Conservation (phyloP, 2,329 filamentous ascomycete species). For the Trichoderma endophyticum region DNA sequence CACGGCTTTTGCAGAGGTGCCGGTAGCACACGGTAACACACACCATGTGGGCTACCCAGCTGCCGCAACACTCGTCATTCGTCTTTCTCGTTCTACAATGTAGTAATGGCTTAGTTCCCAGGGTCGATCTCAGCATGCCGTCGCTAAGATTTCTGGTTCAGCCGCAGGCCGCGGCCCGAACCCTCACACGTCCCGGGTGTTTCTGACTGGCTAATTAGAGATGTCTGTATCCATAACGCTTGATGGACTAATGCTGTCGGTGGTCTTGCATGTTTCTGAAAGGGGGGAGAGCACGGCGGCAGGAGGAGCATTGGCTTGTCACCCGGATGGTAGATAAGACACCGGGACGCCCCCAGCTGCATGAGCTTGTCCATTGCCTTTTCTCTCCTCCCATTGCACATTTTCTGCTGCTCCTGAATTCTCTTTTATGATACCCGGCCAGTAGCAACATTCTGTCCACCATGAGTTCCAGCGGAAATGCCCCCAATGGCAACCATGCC, state of each 20-base stretch:
- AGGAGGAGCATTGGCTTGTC: not conserved
- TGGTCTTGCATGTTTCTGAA: not conserved
- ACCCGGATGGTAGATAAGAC: constrained; percentile 5
- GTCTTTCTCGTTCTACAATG: constrained; percentile 1
- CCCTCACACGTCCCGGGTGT: not conserved
- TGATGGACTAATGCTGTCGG: not conserved
- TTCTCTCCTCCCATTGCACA: not conserved
- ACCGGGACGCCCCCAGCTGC: not conserved
- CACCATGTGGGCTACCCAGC: not conserved
- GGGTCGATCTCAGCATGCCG: constrained; percentile 15
- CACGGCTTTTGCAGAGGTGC: not conserved
- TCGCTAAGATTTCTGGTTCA: constrained; percentile 1
- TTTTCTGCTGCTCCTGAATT: constrained; percentile 1
- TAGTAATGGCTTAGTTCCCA: not conserved
- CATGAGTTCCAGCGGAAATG: constrained; percentile 24
- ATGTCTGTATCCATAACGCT: not conserved
- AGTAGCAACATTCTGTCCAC: constrained; percentile 15
- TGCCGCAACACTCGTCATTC: constrained; percentile 5
- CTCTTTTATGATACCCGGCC: constrained; percentile 7
- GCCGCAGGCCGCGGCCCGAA: constrained; percentile 14
- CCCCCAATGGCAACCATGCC: constrained; percentile 24
- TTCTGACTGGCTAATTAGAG: constrained; percentile 2
- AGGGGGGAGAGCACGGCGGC: not conserved
- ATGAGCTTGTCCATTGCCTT: not conserved
- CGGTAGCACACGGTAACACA: not conserved